Base-by-base conservation (phyloP, 2,329 filamentous ascomycete species). In the Eurotiales sp. region DNA sequence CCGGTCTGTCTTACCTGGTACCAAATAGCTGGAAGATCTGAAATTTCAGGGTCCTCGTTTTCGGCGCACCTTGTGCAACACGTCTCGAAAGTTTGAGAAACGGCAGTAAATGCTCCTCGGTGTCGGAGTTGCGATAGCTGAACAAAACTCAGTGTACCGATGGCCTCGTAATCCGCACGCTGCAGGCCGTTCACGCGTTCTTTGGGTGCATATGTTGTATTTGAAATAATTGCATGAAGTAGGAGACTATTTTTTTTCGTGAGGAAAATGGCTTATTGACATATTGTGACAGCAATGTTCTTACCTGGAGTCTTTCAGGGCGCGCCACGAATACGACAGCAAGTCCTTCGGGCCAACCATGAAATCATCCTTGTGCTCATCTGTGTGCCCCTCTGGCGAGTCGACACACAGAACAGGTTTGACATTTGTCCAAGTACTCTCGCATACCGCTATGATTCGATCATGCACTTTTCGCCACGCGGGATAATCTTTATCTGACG, bases 241-340 rank as follows among this genome's bases (percentile, higher is more conserved):
- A 95, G 72, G 51, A 89, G 84, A 67, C 90, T 93, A 32, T 15
- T 12, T 21, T 37, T 12, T 15, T 15, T n/a, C 21, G 21, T 37
- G 12, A 10, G 4, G 8, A 10, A 4, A 2, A 43, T 66, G 55
- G 67, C 58, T 17, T 27, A 29, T 29, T 14, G 21, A 40, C 40
- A 56, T 11, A 54, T 8, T 14, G 34, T 27, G 14, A 15, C 12
- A 27, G 12, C 17, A 54, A 50, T 8, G 6, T 10, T 23, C 46
- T 47, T 73, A 90, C 87, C 89, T 96, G 21, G 91, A 89, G 71
- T 99, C 93, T 56, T 96, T 92, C n/a, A 96, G 77, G 5, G 90
- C 89, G 60, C 93, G 83, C 80, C 96, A 99, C 56, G 90, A 96
- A 67, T 93, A 99, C 58, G 92, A 97, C 42, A 99, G 72, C 15